Percentiles rank a stretch among this genome's conserved stretches.
Evolutionary conservation across 495 filamentous ascomycete species (phyloP).

Genomic region (Lasiosphaeria miniovina): DNA sequence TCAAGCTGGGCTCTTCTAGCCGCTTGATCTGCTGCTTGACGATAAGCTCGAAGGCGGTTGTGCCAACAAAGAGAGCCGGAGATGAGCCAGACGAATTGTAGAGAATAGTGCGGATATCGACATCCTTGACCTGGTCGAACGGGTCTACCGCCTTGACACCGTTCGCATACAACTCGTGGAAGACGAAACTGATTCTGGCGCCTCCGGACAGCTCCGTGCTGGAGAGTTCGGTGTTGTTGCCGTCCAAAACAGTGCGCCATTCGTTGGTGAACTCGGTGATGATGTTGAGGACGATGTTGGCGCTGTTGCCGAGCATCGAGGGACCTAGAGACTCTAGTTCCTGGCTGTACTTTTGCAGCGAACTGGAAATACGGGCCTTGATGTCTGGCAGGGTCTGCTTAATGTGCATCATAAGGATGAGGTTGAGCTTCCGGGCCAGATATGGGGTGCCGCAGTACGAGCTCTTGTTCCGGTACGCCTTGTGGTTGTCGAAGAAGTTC

Average conservation of each 20-base stretch:
- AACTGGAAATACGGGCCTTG: constrained; percentile 88
- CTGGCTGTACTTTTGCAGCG: constrained; percentile 83
- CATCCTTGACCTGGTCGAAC: constrained; percentile 95
- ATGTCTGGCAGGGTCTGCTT: constrained; percentile 99
- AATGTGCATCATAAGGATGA: constrained; percentile 99
- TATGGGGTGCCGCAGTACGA: constrained; percentile 98
- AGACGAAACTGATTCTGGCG: constrained; percentile 98
- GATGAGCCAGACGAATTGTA: constrained; percentile 99
- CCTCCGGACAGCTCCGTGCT: constrained; percentile 92
- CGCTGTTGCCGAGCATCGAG: constrained; percentile 92
- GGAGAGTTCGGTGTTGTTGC: constrained; percentile 93
- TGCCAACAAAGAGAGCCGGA: constrained; percentile 95
- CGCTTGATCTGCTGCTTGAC: constrained; percentile 99
- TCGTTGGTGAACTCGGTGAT: constrained; percentile 99
- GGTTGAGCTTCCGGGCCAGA: constrained; percentile 90
- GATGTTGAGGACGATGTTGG: constrained; percentile 95
- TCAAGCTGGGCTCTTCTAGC: constrained; percentile 91
- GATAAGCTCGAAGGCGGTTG: constrained; percentile 94
- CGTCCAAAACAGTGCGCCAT: constrained; percentile 92
- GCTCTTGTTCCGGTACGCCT: constrained; percentile 96
- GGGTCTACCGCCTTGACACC: constrained; percentile 98
- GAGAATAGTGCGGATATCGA: constrained; percentile 93
- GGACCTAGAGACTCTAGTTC: constrained; percentile 85
- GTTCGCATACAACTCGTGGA: constrained; percentile 97
- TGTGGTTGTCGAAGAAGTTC: constrained; percentile 97